phyloP scores from a whole-genome alignment of 768 basidiomycete genomes.

The Tricholoma terreum region DNA sequence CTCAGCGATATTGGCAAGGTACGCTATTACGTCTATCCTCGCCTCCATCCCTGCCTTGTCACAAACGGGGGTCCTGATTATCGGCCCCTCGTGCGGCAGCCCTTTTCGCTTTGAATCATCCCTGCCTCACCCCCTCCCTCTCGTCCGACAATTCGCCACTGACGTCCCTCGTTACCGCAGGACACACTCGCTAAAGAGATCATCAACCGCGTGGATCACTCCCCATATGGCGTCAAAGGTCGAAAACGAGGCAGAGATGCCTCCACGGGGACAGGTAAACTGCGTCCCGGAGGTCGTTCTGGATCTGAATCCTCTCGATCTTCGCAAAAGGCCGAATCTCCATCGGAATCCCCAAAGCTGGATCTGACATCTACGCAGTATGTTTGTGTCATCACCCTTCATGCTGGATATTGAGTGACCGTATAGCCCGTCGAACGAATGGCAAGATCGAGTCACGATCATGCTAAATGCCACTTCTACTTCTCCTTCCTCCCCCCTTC shows the following conservation, averaged over 20 bases:
- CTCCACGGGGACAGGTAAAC: constrained; percentile 4
- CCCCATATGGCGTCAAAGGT: constrained; percentile 74
- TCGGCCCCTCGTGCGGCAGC: neutral
- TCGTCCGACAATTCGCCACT: neutral
- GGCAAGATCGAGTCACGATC: constrained; percentile 67
- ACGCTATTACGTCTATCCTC: constrained; percentile 14
- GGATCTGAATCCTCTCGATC: constrained; percentile 22
- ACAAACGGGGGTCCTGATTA: neutral
- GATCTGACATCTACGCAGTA: constrained; percentile 65
- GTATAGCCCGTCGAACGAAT: constrained; percentile 75
- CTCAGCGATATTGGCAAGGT: constrained; percentile 53
- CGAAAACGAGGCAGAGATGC: constrained; percentile 44
- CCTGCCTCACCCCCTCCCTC: neutral
- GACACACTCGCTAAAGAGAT: constrained; percentile 81
- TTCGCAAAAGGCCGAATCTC: constrained; percentile 22
- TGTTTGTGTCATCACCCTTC: constrained; percentile 20
- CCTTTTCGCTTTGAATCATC: neutral
- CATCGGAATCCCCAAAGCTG: constrained; percentile 13
- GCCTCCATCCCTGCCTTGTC: neutral
- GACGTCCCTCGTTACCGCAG: constrained; percentile 27
- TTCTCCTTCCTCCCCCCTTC: neutral
- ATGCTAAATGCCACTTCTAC: constrained; percentile 32
- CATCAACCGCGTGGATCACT: constrained; percentile 75
- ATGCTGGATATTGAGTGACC: neutral
- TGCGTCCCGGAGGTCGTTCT: constrained; percentile 15